Evolutionary conservation across 441 rosid genomes (phyloP).

Genomic region (Melastoma candidum): DNA sequence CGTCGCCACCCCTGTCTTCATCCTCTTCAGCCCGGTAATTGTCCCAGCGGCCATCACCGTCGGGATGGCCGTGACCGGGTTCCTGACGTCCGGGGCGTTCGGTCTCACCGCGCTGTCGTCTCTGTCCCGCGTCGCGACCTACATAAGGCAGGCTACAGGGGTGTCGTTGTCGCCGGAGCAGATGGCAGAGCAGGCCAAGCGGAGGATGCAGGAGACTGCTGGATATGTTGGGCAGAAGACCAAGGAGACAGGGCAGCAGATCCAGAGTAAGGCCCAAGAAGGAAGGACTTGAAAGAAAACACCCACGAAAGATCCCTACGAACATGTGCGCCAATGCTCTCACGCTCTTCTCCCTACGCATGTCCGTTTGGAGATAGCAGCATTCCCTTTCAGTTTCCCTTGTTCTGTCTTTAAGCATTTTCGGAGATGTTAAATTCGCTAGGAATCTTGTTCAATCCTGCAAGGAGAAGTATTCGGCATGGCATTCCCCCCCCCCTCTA

Average conservation of each 20-base stretch:
- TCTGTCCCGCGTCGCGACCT: slow-evolving; percentile 13
- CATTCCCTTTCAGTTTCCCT: too few relatives aligned
- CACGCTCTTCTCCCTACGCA: too few relatives aligned
- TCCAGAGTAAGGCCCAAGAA: slow-evolving; percentile 28
- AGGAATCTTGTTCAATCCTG: too few relatives aligned
- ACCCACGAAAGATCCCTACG: too few relatives aligned
- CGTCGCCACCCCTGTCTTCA: slow-evolving; percentile 16
- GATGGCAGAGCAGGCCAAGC: slow-evolving; percentile 36
- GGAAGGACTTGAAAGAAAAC: neutral
- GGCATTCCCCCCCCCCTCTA: too few relatives aligned
- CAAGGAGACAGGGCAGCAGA: slow-evolving; percentile 42
- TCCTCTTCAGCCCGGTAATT: slow-evolving; percentile 18
- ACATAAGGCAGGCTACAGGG: slow-evolving; percentile 11
- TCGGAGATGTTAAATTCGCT: too few relatives aligned
- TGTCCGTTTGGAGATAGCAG: too few relatives aligned
- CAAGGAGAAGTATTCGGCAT: too few relatives aligned
- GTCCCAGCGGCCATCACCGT: slow-evolving; percentile 17
- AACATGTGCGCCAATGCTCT: too few relatives aligned
- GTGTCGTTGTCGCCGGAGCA: slow-evolving; percentile 21
- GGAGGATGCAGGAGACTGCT: slow-evolving; percentile 32
- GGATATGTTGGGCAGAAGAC: slow-evolving; percentile 51
- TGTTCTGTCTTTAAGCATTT: too few relatives aligned
- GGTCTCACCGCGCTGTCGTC: slow-evolving; percentile 16
- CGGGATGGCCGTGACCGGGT: slow-evolving; percentile 14
- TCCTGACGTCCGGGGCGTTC: slow-evolving; percentile 19